Evolutionary conservation across 352 stramenopile species (phyloP).

Genomic region (Phytophthora pisi): DNA sequence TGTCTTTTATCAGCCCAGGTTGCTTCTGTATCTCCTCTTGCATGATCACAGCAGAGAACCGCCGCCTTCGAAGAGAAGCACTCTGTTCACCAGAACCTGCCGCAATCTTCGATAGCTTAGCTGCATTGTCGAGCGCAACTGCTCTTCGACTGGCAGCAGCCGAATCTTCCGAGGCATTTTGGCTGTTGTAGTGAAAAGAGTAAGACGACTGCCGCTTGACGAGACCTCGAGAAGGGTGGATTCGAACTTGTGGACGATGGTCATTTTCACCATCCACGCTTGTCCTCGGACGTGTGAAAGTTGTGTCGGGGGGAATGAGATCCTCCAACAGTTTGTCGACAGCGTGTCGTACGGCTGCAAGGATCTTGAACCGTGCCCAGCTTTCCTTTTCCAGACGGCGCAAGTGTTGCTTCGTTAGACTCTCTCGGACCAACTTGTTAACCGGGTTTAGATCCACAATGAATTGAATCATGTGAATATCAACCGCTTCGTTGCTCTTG

Average conservation of each 20-base stretch:
- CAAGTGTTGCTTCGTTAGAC: conserved; percentile 41
- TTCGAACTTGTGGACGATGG: conserved; percentile 11
- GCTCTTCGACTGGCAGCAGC: background rate
- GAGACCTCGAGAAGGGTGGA: conserved; percentile 12
- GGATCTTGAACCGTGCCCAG: conserved; percentile 55
- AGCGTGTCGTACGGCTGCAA: conserved; percentile 42
- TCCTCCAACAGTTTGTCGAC: conserved; percentile 44
- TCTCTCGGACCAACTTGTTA: conserved; percentile 53
- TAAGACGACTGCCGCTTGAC: conserved; percentile 8
- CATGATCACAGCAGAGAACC: conserved; percentile 11
- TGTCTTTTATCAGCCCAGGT: too few species aligned
- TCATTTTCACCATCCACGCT: background rate
- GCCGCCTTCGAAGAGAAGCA: background rate
- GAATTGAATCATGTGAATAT: conserved; percentile 46
- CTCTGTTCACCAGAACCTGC: conserved; percentile 7
- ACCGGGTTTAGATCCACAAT: conserved; percentile 65
- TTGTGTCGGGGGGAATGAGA: conserved; percentile 31
- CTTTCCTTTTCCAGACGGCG: conserved; percentile 53
- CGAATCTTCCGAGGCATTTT: background rate
- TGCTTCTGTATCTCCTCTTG: background rate
- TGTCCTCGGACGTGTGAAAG: conserved; percentile 2
- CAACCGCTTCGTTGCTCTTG: conserved; percentile 1
- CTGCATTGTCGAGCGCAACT: conserved; percentile 4
- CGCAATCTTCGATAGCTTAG: conserved; percentile 23
- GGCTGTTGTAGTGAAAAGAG: conserved; percentile 6